These are phyloP conservation scores for Phytophthora cajani DNA, from an alignment of 352 stramenopile genomes.

Conservation along the genomic window DNA sequence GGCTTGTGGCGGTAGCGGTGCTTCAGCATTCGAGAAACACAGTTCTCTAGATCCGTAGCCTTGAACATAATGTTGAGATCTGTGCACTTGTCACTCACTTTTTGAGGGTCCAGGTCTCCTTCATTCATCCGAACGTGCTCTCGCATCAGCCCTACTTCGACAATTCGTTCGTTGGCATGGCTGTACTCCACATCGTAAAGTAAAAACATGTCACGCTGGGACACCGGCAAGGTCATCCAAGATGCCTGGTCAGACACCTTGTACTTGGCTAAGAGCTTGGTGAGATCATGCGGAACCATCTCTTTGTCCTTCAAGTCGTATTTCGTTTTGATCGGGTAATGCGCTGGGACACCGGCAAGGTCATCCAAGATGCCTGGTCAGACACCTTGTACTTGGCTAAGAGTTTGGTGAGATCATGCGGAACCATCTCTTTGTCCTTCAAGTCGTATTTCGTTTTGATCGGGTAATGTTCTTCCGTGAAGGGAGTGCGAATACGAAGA, in stretches of 20 bases:
- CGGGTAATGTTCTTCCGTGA: slow-evolving; percentile 53
- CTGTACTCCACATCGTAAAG: slow-evolving; percentile 78
- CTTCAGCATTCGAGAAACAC: slow-evolving; percentile 62
- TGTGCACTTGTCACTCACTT: slow-evolving; percentile 63
- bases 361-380: slow-evolving; percentile 60
- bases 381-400: slow-evolving; percentile 61
- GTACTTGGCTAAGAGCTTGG: slow-evolving; percentile 52
- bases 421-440: slow-evolving; percentile 37
- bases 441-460: slow-evolving; percentile 52
- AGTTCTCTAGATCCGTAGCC: slow-evolving; percentile 68
- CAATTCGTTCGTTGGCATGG: slow-evolving; percentile 62
- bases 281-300: slow-evolving; percentile 42
- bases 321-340: slow-evolving; percentile 46
- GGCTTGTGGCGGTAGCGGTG: slow-evolving; percentile 52
- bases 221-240: slow-evolving; percentile 56
- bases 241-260: slow-evolving; percentile 57
- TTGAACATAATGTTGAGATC: slow-evolving; percentile 77
- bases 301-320: slow-evolving; percentile 49
- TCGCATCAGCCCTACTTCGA: slow-evolving; percentile 66
- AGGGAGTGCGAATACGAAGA: slow-evolving; percentile 62
- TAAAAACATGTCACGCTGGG: slow-evolving; percentile 66
- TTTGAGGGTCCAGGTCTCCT: slow-evolving; percentile 62
- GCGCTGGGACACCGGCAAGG: slow-evolving; percentile 51
- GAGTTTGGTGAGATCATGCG: slow-evolving; percentile 39
- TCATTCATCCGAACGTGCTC: slow-evolving; percentile 62